Evolutionary conservation across 345 rosid species (phyloP), one percentile per base, ranked within the genome.

Genomic region (Boechera stricta): DNA sequence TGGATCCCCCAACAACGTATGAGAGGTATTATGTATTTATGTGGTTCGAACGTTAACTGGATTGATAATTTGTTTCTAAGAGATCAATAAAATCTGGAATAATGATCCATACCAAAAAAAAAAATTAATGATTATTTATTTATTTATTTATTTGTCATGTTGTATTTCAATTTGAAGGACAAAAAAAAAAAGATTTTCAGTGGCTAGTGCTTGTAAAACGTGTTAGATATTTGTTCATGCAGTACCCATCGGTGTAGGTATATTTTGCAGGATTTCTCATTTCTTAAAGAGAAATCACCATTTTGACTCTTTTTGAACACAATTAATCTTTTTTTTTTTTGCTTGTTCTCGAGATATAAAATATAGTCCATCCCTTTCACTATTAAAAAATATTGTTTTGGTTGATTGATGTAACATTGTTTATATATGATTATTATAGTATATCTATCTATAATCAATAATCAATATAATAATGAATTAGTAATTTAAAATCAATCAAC

Each of bases 141-240:
- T 56, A 16, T 29, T 39, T 39, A 10, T 41, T 3, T 41, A 41
- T 72, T 63, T 65, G 49, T 45, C 42, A 35, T 26, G 32, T 10
- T 75, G 73, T 16, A 75, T 47, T 66, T 63, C 54, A 8, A 53
- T 39, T 16, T 47, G 28, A 7, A 53, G 7, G 24, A 58, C 4
- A 4, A 15, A 18, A 31, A 12, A 16, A 7, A 3, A 15, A 15
- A 10, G 0, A 15, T 9, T 10, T 55, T 55, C 5, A 58, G 61
- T 67, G 79, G 51, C 28, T 59, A 13, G 52, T 63, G 53, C 10
- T 73, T 53, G 44, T 52, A 63, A 63, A 45, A 63, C 77, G 69
- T 67, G 61, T 61, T 67, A 36, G 61, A 28, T 67, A 67, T 35
- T 66, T 75, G 73, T 67, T 5, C 68, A 59, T 32, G 66, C 61